Base-by-base conservation (phyloP, 164 flowering plant species). In the Dillenia suffruticosa region DNA sequence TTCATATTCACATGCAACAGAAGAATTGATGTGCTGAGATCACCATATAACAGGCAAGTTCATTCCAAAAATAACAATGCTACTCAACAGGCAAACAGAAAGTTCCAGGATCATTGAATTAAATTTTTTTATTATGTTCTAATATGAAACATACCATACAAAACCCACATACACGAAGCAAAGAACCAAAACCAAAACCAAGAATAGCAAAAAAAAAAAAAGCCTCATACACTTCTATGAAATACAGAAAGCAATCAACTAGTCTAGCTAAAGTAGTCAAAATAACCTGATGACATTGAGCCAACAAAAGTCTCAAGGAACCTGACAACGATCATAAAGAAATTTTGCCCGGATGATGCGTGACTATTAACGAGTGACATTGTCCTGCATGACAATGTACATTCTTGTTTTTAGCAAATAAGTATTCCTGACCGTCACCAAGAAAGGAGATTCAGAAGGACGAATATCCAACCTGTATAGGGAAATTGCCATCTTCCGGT, bases 251-350 rank as follows among this genome's bases (percentile, higher is more conserved):
- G 5, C 0, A 32, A 32, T 32, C 40, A 32, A 32, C 56, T 52
- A 15, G 15, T 10, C 56, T 52, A 56, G 59, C 51, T 32, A 32
- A 32, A 32, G 40, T 4, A 32, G 40, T 32, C 40, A 24, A 44
- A 15, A 51, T 65, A 12, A 91, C 99, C 99, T 75, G 99, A 72
- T 54, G 99, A 88, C 91, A 95, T 64, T 44, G 99, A 95, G 32
- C 99, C 99, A 68, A 87, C 85, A 79, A 95, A 95, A 26, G 99
- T 95, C 81, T 95, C 99, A 60, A 95, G 90, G 79, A 95, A 95
- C 73, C 96, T 72, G 58, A 95, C 55, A 49, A 88, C 69, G 75
- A 95, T 69, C 77, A 83, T 68, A 49, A 95, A 81, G 68, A 89
- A 76, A 76, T 84, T 95, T 57, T 84, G 78, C 19, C 71, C 85